Percentiles rank a stretch among this genome's conserved stretches.
phyloP scores from a whole-genome alignment of 1,284 basidiomycete species.

The Phaffia rhodozyma region DNA sequence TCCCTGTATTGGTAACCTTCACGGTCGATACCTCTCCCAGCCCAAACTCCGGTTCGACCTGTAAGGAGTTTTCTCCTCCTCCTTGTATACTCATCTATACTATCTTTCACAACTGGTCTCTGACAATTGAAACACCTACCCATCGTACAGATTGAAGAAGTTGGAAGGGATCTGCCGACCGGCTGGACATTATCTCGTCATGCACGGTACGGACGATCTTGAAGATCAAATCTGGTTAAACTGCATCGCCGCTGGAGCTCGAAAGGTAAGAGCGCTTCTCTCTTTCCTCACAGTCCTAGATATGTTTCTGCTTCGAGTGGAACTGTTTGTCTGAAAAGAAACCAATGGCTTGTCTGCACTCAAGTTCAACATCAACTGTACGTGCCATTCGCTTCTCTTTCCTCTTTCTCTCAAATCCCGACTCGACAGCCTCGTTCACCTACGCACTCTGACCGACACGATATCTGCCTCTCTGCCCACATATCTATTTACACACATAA shows the following conservation, averaged over 20 bases:
- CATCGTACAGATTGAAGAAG: not conserved
- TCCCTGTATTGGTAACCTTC: slow-evolving; percentile 38
- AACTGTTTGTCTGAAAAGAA: no score
- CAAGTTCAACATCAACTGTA: slow-evolving; percentile 36
- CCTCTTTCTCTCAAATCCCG: not conserved
- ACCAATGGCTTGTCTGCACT: not conserved
- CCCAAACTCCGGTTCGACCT: slow-evolving; percentile 14
- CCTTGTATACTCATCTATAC: not conserved
- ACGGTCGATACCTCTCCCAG: slow-evolving; percentile 24
- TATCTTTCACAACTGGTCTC: not conserved
- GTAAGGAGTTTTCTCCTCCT: not conserved
- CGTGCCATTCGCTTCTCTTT: not conserved
- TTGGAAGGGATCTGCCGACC: slow-evolving; percentile 10
- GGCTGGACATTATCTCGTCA: slow-evolving; percentile 43
- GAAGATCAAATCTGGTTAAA: slow-evolving; percentile 32
- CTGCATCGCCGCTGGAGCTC: slow-evolving; percentile 31
- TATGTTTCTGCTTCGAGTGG: no score
- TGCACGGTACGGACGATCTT: slow-evolving; percentile 40
- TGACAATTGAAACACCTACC: not conserved
- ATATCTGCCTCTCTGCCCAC: not conserved
- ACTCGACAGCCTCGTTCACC: not conserved
- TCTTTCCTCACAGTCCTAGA: not conserved
- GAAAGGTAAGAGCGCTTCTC: slow-evolving; percentile 25
- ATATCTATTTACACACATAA: slow-evolving; percentile 32
- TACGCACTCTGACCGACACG: not conserved